Evolutionary conservation across 371 early-diverging fungal species (phyloP).

Genomic region (Quaeritorhiza haematococci): DNA sequence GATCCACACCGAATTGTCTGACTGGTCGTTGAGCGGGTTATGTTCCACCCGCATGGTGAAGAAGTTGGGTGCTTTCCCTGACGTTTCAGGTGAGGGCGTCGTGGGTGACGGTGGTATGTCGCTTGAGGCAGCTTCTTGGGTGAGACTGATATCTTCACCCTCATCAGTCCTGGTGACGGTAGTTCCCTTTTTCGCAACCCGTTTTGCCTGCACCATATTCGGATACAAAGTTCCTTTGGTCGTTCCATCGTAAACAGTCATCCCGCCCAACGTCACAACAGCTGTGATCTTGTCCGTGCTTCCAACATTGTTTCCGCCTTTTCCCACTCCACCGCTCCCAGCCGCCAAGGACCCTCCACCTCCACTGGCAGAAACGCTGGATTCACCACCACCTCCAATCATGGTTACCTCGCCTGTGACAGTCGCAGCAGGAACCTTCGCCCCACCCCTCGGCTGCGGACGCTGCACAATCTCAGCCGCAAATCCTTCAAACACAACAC

Average conservation of each 20-base stretch:
- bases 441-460: too few species aligned
- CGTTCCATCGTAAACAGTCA: slow-evolving; percentile 77
- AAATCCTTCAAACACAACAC: slow-evolving; percentile 60
- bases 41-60: slow-evolving; percentile 78
- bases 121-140: too few species aligned
- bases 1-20: slow-evolving; percentile 78
- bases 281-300: too few species aligned
- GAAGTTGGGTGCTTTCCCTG: slow-evolving; percentile 47
- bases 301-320: too few species aligned
- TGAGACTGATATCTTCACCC: slow-evolving; percentile 4
- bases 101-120: not conserved
- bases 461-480: slow-evolving; percentile 51
- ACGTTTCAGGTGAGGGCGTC: not conserved
- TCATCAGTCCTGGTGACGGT: slow-evolving; percentile 7
- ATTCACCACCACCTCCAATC: too few species aligned
- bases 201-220: slow-evolving; percentile 76
- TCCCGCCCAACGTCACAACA: slow-evolving; percentile 71
- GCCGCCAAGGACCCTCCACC: slow-evolving; percentile 69
- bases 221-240: slow-evolving; percentile 71
- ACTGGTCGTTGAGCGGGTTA: slow-evolving; percentile 79
- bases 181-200: slow-evolving; percentile 39
- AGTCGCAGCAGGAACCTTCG: too few species aligned
- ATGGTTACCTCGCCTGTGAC: too few species aligned
- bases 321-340: too few species aligned
- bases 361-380: too few species aligned